Evolutionary conservation across 805 yeast genomes (phyloP).

Genomic region (Cyberlindnera maclurae): DNA sequence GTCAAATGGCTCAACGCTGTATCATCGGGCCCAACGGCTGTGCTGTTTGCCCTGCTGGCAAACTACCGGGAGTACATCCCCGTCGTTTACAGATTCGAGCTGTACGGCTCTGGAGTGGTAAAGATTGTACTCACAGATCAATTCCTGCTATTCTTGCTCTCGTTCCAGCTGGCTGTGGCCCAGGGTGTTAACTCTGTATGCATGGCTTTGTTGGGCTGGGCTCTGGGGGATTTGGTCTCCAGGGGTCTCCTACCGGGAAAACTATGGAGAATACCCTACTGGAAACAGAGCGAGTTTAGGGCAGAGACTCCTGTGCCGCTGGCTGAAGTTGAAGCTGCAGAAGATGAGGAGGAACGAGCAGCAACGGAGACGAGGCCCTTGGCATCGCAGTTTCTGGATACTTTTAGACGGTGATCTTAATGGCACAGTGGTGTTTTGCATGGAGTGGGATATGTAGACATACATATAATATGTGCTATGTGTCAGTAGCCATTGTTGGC

Average conservation of each 20-base stretch:
- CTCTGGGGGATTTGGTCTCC: slow-evolving; percentile 27
- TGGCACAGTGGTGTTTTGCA: too few relatives aligned
- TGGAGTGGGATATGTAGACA: too few relatives aligned
- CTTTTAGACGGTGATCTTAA: slow-evolving; percentile 30
- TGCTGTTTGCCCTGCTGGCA: slow-evolving; percentile 29
- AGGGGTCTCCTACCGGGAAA: slow-evolving; percentile 32
- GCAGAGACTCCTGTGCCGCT: slow-evolving; percentile 4
- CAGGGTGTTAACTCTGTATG: slow-evolving; percentile 25
- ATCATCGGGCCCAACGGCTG: slow-evolving; percentile 27
- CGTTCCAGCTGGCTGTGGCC: slow-evolving; percentile 27
- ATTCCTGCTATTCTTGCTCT: slow-evolving; percentile 26
- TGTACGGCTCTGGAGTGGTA: slow-evolving; percentile 9
- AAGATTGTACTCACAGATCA: slow-evolving; percentile 27
- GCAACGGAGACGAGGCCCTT: slow-evolving; percentile 33
- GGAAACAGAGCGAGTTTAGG: slow-evolving; percentile 7
- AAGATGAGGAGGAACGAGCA: slow-evolving; percentile 15
- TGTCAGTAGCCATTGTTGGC: too few relatives aligned
- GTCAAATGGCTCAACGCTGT: slow-evolving; percentile 11
- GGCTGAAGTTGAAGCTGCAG: slow-evolving; percentile 13
- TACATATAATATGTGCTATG: too few relatives aligned
- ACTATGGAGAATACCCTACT: slow-evolving; percentile 31
- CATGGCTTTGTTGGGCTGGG: slow-evolving; percentile 29
- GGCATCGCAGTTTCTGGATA: slow-evolving; percentile 40
- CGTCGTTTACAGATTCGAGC: slow-evolving; percentile 31
- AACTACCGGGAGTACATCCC: slow-evolving; percentile 33